phyloP scores from a whole-genome alignment of 225 moss, liverwort and hornwort species.

The Anthoceros angustus region DNA sequence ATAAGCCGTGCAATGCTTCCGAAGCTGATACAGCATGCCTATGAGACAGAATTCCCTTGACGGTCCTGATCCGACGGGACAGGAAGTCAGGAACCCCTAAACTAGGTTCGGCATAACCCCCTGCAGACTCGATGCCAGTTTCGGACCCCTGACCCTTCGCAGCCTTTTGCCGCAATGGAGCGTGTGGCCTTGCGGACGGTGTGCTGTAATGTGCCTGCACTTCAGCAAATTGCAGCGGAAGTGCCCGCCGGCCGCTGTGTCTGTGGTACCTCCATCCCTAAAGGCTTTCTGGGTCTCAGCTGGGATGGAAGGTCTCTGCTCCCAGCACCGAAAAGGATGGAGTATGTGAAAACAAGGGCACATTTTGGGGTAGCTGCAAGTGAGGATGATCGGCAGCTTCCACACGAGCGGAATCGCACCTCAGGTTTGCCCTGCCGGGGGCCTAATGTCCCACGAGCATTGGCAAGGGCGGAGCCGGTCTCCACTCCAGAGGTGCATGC shows the following conservation, averaged over 20 bases:
- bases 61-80: no score
- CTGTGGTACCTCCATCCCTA: not conserved
- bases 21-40: no score
- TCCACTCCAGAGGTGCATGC: conserved; percentile 8
- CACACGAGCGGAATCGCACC: not conserved
- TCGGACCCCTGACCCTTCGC: no score
- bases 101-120: no score
- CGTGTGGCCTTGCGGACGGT: not conserved
- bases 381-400: not conserved
- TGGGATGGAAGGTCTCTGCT: not conserved
- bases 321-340: not conserved
- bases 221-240: not conserved
- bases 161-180: no score
- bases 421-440: not conserved
- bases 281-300: not conserved
- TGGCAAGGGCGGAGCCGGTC: conserved; percentile 31
- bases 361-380: not conserved
- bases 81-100: no score
- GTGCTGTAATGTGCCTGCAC: not conserved
- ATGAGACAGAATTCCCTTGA: no score
- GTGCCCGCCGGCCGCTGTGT: not conserved
- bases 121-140: no score
- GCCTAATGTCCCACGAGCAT: not conserved
- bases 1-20: no score
- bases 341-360: not conserved